Evolutionary conservation across 1,139 yeast species (phyloP).

Genomic region (Scheffersomyces insectosa): DNA sequence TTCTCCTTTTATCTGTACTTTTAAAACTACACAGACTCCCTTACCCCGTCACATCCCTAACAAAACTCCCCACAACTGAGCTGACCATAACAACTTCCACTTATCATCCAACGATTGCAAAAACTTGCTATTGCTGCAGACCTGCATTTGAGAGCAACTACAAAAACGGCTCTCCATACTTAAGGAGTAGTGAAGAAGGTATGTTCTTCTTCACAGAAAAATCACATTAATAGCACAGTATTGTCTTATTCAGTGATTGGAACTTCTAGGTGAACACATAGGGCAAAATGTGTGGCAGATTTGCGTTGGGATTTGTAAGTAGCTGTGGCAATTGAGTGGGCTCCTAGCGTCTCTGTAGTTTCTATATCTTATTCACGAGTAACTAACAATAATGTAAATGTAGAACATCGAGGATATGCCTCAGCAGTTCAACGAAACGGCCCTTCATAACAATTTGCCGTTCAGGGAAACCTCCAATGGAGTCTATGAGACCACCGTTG

Average conservation of each 20-base stretch:
- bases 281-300: constrained; percentile 45
- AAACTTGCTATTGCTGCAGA: too few relatives aligned
- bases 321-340: not conserved
- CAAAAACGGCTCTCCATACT: not conserved
- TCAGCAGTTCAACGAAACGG: constrained; percentile 27
- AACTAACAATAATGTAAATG: constrained; percentile 12
- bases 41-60: too few relatives aligned
- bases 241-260: too few relatives aligned
- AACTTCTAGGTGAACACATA: too few relatives aligned
- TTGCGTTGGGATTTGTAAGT: constrained; percentile 44
- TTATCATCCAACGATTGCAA: too few relatives aligned
- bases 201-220: too few relatives aligned
- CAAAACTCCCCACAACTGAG: too few relatives aligned
- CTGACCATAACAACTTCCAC: too few relatives aligned
- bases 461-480: constrained; percentile 6
- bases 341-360: not conserved
- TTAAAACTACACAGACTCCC: too few relatives aligned
- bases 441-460: constrained; percentile 6
- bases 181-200: too few relatives aligned
- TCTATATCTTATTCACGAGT: not conserved
- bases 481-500: constrained; percentile 5
- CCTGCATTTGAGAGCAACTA: not conserved
- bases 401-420: constrained; percentile 34
- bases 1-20: too few relatives aligned
- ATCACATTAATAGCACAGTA: too few relatives aligned